Base-by-base conservation (phyloP, 1,284 basidiomycete species). In the Xerocomus tenax region DNA sequence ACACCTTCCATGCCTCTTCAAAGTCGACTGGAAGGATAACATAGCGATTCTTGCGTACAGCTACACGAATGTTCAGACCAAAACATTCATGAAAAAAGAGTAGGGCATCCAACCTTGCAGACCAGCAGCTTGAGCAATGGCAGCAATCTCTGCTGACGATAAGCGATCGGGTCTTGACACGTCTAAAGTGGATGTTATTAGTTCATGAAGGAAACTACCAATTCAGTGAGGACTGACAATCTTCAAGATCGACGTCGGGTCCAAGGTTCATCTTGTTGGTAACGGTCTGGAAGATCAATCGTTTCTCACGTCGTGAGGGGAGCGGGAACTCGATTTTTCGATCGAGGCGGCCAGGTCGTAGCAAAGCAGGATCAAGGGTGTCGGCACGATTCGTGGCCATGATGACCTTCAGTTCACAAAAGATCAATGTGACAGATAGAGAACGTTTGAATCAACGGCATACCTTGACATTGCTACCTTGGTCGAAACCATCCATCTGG, bases 401-500 rank as follows among this genome's bases (percentile, higher is more conserved):
- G 65, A 97, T 97, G 38, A 97, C 94, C 92, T 94, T 54, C 3
- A 19, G 26, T 44, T 34, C 34, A 47, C 32, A 16, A 42, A 36
- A 16, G 15, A 28, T 56, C 23, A 51, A 39, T 12, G 5, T 29
- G 43, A 42, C 19, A 19, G 8, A 29, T 48, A 30, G 16, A 25
- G 5, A 32, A 15, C 13, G 16, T 8, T 19, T 38, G 42, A 29
- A 50, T 29, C 15, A 49, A 52, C 32, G 16, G 35, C 70, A 48
- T 65, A 91, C 93, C 82, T 99, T 98, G 67, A 99, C 96, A 62
- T 95, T 98, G 67, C 91, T 95, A 6, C 90, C 91, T 70, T 99
- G 96, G 70, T 99, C 96, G 71, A 99, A 99, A 57, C 96, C 96
- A 63, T 99, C 96, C 96, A 99, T 99, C 68, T 99, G 96, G 67